Evolutionary conservation across 768 basidiomycete species (phyloP).

Genomic region (Kwoniella shandongensis): DNA sequence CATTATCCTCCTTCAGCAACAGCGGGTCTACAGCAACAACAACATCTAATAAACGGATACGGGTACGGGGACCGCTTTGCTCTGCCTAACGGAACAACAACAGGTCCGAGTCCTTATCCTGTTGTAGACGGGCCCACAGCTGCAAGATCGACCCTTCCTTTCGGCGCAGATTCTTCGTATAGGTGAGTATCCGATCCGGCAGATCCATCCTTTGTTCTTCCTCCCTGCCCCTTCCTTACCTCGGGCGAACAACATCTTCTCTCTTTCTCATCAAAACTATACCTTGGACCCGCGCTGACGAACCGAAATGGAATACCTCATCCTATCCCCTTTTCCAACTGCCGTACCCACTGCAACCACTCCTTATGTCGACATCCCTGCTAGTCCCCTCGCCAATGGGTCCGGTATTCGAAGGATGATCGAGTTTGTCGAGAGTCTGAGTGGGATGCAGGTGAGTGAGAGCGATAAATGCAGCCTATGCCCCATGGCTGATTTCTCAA

Average conservation of each 20-base stretch:
- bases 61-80: too few relatives aligned
- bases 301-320: slow-evolving; percentile 29
- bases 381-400: not conserved
- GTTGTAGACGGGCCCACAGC: too few relatives aligned
- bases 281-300: not conserved
- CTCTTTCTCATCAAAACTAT: not conserved
- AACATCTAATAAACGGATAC: too few relatives aligned
- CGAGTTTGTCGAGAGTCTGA: slow-evolving; percentile 8
- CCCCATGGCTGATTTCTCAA: slow-evolving; percentile 1
- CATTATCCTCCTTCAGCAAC: too few relatives aligned
- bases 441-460: slow-evolving; percentile 13
- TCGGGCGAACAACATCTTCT: not conserved
- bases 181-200: not conserved
- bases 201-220: not conserved
- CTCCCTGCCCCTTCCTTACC: not conserved
- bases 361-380: not conserved
- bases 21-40: too few relatives aligned
- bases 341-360: slow-evolving; percentile 8
- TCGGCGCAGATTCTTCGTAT: not conserved
- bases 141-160: not conserved
- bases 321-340: slow-evolving; percentile 25
- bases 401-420: not conserved
- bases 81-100: too few relatives aligned
- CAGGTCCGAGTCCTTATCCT: too few relatives aligned
- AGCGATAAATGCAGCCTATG: not conserved